phyloP scores from a whole-genome alignment of 176 grass and related monocot genomes.

The Musa itinerans region DNA sequence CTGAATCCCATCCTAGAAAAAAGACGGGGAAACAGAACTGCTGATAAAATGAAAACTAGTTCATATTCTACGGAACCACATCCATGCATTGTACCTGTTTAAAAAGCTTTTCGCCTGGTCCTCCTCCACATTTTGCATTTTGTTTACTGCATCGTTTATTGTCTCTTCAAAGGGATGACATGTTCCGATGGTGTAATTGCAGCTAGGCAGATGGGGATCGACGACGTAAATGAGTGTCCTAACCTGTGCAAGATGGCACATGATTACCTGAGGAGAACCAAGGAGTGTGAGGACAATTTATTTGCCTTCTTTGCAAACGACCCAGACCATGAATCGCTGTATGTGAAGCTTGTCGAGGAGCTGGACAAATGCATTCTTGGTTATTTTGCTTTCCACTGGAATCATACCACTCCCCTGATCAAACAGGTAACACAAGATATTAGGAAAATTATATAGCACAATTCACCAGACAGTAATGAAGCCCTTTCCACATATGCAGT shows the following conservation, averaged over 20 bases:
- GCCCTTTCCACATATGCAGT: background rate
- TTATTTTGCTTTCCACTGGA: slow-evolving; percentile 80
- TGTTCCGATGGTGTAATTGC: slow-evolving; percentile 20
- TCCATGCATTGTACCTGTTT: background rate
- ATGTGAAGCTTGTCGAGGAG: slow-evolving; percentile 63
- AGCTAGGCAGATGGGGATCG: slow-evolving; percentile 65
- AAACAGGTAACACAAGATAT: slow-evolving; percentile 34
- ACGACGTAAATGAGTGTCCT: slow-evolving; percentile 46
- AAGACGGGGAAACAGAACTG: no score
- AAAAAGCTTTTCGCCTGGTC: background rate
- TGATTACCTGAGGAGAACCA: slow-evolving; percentile 52
- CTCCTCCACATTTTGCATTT: background rate
- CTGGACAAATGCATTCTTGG: slow-evolving; percentile 67
- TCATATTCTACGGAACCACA: background rate
- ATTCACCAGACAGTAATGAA: background rate
- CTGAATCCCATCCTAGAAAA: no score
- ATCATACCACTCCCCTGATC: slow-evolving; percentile 42
- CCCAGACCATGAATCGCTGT: slow-evolving; percentile 34
- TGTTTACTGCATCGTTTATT: background rate
- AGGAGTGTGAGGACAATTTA: slow-evolving; percentile 49
- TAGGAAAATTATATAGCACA: background rate
- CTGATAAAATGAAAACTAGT: background rate
- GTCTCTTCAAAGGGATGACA: background rate
- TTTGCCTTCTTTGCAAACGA: slow-evolving; percentile 33
- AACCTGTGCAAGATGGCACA: slow-evolving; percentile 58